Evolutionary conservation across 2,329 filamentous ascomycete genomes (phyloP).

Genomic region (Cadophora gregata): DNA sequence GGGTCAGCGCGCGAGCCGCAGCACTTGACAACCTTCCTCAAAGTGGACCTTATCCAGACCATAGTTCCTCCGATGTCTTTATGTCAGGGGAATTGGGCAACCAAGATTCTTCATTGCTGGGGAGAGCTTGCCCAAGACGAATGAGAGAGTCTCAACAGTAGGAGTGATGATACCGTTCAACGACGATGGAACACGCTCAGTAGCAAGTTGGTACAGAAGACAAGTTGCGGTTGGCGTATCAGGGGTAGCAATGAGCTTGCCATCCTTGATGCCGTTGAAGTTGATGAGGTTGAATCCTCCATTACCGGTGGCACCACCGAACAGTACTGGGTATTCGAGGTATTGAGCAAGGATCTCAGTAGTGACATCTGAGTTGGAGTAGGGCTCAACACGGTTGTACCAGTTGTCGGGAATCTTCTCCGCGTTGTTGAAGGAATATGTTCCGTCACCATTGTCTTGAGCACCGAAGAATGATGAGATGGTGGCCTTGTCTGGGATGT

Average conservation of each 20-base stretch:
- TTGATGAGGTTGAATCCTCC: constrained; percentile 48
- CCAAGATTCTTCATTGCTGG: constrained; percentile 45
- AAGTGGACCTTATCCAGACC: too few relatives aligned
- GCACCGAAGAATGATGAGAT: constrained; percentile 48
- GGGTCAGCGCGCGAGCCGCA: constrained; percentile 1
- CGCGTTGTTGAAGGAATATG: constrained; percentile 46
- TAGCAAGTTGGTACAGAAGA: constrained; percentile 52
- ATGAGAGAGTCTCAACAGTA: constrained; percentile 44
- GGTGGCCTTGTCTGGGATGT: constrained; percentile 38
- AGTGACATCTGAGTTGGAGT: constrained; percentile 46
- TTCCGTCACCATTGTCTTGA: constrained; percentile 46
- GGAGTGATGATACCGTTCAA: constrained; percentile 47
- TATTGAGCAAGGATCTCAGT: constrained; percentile 50
- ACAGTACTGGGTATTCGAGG: constrained; percentile 49
- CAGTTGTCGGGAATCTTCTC: constrained; percentile 38
- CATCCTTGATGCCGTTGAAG: constrained; percentile 49
- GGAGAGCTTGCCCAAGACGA: constrained; percentile 40
- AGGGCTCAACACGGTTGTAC: constrained; percentile 34
- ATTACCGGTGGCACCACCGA: constrained; percentile 50
- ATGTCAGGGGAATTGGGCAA: constrained; percentile 42
- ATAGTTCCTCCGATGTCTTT: neutral
- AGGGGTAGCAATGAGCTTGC: constrained; percentile 42
- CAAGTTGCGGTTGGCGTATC: constrained; percentile 44
- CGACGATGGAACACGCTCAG: constrained; percentile 46
- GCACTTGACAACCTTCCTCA: neutral